phyloP scores from a whole-genome alignment of 805 yeast genomes.

The Monosporozyma solicola region DNA sequence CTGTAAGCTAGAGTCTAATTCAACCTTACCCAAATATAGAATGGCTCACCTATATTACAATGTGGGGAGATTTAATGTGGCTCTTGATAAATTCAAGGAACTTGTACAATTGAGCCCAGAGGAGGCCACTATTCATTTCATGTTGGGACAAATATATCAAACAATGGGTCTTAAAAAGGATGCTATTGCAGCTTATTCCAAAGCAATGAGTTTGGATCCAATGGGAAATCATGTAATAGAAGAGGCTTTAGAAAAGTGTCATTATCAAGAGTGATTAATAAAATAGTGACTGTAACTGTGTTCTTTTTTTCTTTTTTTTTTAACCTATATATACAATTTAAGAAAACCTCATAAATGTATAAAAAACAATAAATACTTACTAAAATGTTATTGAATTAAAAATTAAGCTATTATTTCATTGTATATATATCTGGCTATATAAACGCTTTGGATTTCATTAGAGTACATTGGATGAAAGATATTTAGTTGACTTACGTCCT shows the following conservation, averaged over 20 bases:
- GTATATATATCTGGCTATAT: not conserved
- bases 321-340: no score
- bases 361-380: not conserved
- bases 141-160: constrained; percentile 80
- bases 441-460: not conserved
- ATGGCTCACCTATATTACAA: constrained; percentile 74
- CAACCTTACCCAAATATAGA: constrained; percentile 80
- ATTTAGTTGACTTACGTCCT: constrained; percentile 12
- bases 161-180: constrained; percentile 60
- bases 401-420: not conserved
- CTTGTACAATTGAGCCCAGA: constrained; percentile 78
- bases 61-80: constrained; percentile 61
- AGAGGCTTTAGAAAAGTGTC: constrained; percentile 63
- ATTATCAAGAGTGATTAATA: constrained; percentile 17
- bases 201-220: constrained; percentile 86
- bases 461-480: constrained; percentile 1
- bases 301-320: no score
- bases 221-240: constrained; percentile 79
- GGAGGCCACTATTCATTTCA: constrained; percentile 87
- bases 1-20: constrained; percentile 70
- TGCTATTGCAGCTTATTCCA: constrained; percentile 80
- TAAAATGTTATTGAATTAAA: not conserved
- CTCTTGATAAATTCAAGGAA: constrained; percentile 64
- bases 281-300: not conserved
- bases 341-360: not conserved